A percentile compares a stretch with the other conserved stretches of the same genome.
phyloP scores from a whole-genome alignment of 1,139 yeast genomes.

The Candida labiduridarum region DNA sequence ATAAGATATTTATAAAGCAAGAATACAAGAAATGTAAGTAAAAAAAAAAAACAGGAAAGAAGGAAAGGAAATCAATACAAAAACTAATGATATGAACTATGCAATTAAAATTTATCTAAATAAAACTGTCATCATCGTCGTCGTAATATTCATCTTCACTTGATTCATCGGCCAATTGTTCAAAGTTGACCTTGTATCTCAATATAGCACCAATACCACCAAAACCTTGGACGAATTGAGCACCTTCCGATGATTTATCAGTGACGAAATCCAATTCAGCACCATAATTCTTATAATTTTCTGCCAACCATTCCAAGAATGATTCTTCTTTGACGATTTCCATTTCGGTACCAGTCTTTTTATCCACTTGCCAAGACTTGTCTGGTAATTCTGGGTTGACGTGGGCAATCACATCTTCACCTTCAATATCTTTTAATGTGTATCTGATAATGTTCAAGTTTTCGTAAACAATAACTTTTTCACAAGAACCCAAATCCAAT shows the following conservation, averaged over 20 bases:
- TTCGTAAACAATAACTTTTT: slow-evolving; percentile 88
- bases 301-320: slow-evolving; percentile 96
- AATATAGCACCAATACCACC: slow-evolving; percentile 98
- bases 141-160: slow-evolving; percentile 87
- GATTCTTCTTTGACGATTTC: slow-evolving; percentile 82
- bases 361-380: slow-evolving; percentile 78
- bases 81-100: slow-evolving; percentile 1
- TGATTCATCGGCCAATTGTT: slow-evolving; percentile 86
- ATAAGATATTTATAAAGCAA: slow-evolving; percentile 4
- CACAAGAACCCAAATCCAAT: slow-evolving; percentile 94
- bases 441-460: slow-evolving; percentile 84
- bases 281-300: slow-evolving; percentile 90
- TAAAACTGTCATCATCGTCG: slow-evolving; percentile 64
- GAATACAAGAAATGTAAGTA: background rate
- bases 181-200: slow-evolving; percentile 96
- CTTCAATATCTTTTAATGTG: slow-evolving; percentile 83
- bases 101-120: slow-evolving; percentile 23
- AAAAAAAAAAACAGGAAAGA: background rate
- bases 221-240: slow-evolving; percentile 95
- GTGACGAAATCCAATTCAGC: slow-evolving; percentile 95
- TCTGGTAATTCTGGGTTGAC: slow-evolving; percentile 73
- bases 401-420: slow-evolving; percentile 72
- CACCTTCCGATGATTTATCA: slow-evolving; percentile 96
- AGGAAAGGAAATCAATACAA: background rate
- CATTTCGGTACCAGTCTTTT: slow-evolving; percentile 86